Evolutionary conservation across 495 filamentous ascomycete species (phyloP), one percentile per base, ranked within the genome.

Genomic region (Tuber calosporum): DNA sequence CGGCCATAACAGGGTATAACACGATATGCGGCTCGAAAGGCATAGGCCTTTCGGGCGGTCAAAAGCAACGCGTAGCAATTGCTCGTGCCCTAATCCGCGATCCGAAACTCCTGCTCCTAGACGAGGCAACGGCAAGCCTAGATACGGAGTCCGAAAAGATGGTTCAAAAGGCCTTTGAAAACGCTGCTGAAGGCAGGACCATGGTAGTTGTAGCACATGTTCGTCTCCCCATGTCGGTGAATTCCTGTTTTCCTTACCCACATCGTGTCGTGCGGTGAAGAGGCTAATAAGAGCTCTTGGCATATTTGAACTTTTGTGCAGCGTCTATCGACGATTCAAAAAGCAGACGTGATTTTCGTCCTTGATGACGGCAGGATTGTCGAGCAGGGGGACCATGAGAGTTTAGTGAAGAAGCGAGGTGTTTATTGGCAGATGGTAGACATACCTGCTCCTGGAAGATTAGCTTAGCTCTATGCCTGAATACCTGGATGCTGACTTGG

Each of bases 51-150:
- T 90, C 88, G 0, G 92, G 92, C 3, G 92, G 92, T 1, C 92
- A 96, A 82, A 88, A 88, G 78, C 92, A 94, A 80, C 84, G 92
- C 19, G 81, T 96, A n/a, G 86, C 90, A 1, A 91, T 94, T 73
- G 92, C 92, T 0, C 83, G 92, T 6, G 91, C 92, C 0, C 83
- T 94, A 26, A 88, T 96, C n/a, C 87, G 92, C 11, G 87, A 92
- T 69, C 91, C 92, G 8, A 83, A 85, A 66, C 82, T 94, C 41
- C 82, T 94, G 73, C 83, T 96, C 43, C 84, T 96, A 8, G 92
- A 96, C 76, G 92, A 96, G 82, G 90, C 92, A 2, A 94, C 92
- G 5, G 88, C 85, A 58, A 88, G 88, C 11, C 83, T 94, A 43
- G 92, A 96, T 75, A 88, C 90, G 9, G 87, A 91, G 81, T 88